These are phyloP conservation scores for Gentiana macrophylla DNA, from an alignment of 257 asterid species.

Conservation along the genomic window DNA sequence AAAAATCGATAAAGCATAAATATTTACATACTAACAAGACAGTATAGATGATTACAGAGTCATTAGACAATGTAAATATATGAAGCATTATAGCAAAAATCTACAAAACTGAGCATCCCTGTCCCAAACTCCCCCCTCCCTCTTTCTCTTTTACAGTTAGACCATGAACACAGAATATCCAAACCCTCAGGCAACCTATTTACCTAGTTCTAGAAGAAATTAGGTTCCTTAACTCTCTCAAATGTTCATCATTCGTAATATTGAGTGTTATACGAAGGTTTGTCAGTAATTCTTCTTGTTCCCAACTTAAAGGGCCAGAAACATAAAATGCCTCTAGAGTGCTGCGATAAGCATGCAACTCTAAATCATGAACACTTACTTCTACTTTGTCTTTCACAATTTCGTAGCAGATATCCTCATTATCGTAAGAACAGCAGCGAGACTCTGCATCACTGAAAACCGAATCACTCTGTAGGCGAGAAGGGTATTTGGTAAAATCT, in stretches of 20 bases:
- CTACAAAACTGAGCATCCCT: background rate
- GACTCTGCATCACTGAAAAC: constrained; percentile 26
- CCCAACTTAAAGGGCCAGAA: constrained; percentile 43
- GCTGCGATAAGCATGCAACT: constrained; percentile 34
- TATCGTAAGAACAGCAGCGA: constrained; percentile 7
- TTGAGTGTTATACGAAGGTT: constrained; percentile 34
- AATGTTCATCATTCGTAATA: constrained; percentile 37
- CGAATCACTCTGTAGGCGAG: constrained; percentile 8
- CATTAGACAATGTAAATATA: constrained; percentile 7
- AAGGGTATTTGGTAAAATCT: constrained; percentile 14
- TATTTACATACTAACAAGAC: constrained; percentile 10
- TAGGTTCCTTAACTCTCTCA: constrained; percentile 29
- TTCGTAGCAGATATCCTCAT: constrained; percentile 12
- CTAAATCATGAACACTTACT: constrained; percentile 23
- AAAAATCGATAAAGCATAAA: constrained; percentile 4
- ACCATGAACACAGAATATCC: constrained; percentile 6
- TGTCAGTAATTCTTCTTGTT: constrained; percentile 31
- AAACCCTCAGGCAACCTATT: background rate
- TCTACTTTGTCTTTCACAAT: constrained; percentile 14
- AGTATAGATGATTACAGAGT: constrained; percentile 15
- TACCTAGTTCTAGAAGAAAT: constrained; percentile 15
- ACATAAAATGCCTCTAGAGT: constrained; percentile 37
- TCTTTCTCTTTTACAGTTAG: constrained; percentile 16
- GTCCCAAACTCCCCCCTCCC: background rate
- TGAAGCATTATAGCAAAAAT: constrained; percentile 8